Percentiles rank a stretch among this genome's conserved stretches.
Evolutionary conservation across 129 eudicot genomes (phyloP).

Genomic region (Solidago caesia): DNA sequence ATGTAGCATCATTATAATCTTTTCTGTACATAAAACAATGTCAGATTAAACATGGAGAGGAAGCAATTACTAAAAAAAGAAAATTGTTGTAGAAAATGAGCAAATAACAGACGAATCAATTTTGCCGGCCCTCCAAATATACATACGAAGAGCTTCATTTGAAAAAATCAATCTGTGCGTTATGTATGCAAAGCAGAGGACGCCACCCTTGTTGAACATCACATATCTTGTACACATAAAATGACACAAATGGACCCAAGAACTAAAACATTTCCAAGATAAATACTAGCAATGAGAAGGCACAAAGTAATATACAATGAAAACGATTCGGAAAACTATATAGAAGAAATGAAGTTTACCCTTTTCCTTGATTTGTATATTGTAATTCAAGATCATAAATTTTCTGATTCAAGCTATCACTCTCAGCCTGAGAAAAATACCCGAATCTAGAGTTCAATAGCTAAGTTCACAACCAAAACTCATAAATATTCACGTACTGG

Average conservation of each 20-base stretch:
- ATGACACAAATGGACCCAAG: no score
- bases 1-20: constrained; percentile 39
- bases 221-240: no score
- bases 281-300: background rate
- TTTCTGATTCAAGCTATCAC: constrained; percentile 49
- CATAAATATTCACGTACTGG: background rate
- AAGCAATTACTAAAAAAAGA: no score
- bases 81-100: background rate
- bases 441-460: constrained; percentile 34
- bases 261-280: no score
- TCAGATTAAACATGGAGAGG: background rate
- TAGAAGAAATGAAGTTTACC: constrained; percentile 40
- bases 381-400: constrained; percentile 45
- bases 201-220: no score
- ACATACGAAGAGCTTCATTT: background rate
- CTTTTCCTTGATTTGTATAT: constrained; percentile 24
- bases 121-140: background rate
- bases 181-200: no score
- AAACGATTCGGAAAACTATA: background rate
- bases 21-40: constrained; percentile 48
- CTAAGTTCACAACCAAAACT: constrained; percentile 25
- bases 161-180: no score
- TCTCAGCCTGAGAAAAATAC: constrained; percentile 54
- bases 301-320: no score
- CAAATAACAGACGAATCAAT: background rate